Base-by-base conservation (phyloP, 2,329 filamentous ascomycete species). In the Trichothecium roseum region DNA sequence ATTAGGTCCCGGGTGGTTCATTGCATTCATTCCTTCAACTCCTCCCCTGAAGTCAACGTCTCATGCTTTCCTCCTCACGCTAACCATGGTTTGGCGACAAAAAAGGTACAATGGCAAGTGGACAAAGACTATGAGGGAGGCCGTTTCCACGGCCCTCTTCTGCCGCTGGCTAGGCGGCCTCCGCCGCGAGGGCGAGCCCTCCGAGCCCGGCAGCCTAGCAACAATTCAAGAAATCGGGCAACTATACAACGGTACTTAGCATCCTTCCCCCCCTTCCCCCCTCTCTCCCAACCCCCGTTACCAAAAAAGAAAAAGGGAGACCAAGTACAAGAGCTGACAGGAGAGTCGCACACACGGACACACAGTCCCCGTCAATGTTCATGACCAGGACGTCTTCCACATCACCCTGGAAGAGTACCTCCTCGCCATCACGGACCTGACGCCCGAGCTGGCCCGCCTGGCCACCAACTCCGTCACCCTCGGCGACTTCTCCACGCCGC, bases 381-480 rank as follows among this genome's bases (percentile, higher is more conserved):
- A 94, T 59, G 82, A 89, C 50, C 68, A 74, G 42, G 89, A 96
- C 55, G 75, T 78, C 34, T 98, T 98, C 70, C 91, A 98, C 57
- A 69, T 98, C 50, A 93, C 87, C 30, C 89, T 96, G 49, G 91
- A 98, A 61, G 91, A 98, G 62, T 98, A 98, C 59, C 78, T 98
- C 17, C 79, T 93, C 40, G 80, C 86, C 12, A 69, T 96, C 40
- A 89, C 91, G 39, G 77, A 80, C 40, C 74, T 96, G 40, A 84
- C 91, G 28, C 87, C 94, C 52, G 91, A 98, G 63, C 73, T 98
- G 50, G 73, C 84, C 40, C 85, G 89, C 29, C 75, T 98, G 39
- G 87, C 91, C 24, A 85, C 91, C 60, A 98, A 98, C 62, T 82
- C 85, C 5, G 91, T 98, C 45, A 94, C 89, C 1, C 68, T 94